Conservation (phyloP, 2,329 filamentous ascomycete species). For the Epichloe elymi region DNA sequence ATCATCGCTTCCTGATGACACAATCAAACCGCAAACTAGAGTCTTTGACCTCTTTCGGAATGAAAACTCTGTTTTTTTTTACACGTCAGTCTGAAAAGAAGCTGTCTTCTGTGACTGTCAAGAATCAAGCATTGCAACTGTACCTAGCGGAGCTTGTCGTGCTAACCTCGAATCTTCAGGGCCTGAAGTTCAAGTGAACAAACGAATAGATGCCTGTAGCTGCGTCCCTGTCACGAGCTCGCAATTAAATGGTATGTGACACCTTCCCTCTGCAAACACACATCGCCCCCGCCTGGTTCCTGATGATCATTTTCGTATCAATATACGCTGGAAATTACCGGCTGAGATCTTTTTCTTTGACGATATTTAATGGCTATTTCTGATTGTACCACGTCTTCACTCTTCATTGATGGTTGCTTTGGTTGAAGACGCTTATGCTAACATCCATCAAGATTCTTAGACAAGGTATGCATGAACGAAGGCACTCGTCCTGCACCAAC, state of each 20-base stretch:
- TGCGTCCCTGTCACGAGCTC: neutral
- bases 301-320: constrained; percentile 56
- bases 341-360: constrained; percentile 62
- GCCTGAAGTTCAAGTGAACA: constrained; percentile 7
- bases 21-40: constrained; percentile 82
- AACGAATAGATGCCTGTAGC: neutral
- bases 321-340: constrained; percentile 91
- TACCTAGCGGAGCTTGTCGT: constrained; percentile 1
- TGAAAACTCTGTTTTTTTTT: constrained; percentile 74
- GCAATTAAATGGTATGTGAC: neutral
- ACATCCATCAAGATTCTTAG: constrained; percentile 15
- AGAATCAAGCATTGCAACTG: neutral
- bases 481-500: constrained; percentile 10
- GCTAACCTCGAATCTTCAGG: constrained; percentile 13
- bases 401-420: neutral
- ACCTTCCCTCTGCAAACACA: neutral
- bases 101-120: constrained; percentile 7
- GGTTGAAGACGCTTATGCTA: constrained; percentile 14
- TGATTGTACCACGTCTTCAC: constrained; percentile 36
- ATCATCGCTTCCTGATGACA: constrained; percentile 57
- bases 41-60: constrained; percentile 76
- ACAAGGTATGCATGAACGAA: constrained; percentile 21
- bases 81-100: constrained; percentile 81
- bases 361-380: constrained; percentile 78
- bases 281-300: constrained; percentile 6